Base-by-base conservation (phyloP, 805 yeast species). In the Spathaspora passalidarum region DNA sequence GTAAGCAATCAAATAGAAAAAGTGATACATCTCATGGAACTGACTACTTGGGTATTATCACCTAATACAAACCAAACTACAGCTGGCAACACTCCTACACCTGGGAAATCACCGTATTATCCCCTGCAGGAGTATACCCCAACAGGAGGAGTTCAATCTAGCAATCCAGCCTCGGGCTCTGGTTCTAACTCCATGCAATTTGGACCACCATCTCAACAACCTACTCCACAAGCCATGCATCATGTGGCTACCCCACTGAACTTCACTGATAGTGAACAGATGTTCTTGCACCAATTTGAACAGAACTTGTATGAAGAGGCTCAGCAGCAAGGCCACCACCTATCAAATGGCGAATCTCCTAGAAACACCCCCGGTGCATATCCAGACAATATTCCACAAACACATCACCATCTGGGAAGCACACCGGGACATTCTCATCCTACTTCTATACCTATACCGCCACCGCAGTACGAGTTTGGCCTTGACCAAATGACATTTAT, bases 231-330 rank as follows among this genome's bases (percentile, higher is more conserved):
- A 16, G 21, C 17, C 16, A 22, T 26, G 3, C 22, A 36, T 11
- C 18, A 37, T 5, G 17, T 25, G 5, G 18, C 26, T 5, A 38
- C 48, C 8, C 40, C 46, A 4, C 34, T 43, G 21, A 55, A 57
- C 32, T 59, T 59, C 43, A 45, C 56, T 21, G 65, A 61, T 22
- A 51, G 55, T 23, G 66, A 62, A 16, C 62, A 57, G 38, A 49
- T 53, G 48, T 57, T 61, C 38, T 52, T 66, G 34, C 61, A 62
- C 32, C 67, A 63, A 43, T 48, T 66, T 22, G 69, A 65, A 34
- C 56, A 56, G 18, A 60, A 58, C 43, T 48, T 65, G 35, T 65
- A 65, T 50, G 32, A 23, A n/a, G 32, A 39, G 14, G 21, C 29
- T 5, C 42, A 39, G 10, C 42, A 39, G 3, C 42, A 10, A 9